Base-by-base conservation (phyloP, 306 rosid species). In the Vigna angularis region DNA sequence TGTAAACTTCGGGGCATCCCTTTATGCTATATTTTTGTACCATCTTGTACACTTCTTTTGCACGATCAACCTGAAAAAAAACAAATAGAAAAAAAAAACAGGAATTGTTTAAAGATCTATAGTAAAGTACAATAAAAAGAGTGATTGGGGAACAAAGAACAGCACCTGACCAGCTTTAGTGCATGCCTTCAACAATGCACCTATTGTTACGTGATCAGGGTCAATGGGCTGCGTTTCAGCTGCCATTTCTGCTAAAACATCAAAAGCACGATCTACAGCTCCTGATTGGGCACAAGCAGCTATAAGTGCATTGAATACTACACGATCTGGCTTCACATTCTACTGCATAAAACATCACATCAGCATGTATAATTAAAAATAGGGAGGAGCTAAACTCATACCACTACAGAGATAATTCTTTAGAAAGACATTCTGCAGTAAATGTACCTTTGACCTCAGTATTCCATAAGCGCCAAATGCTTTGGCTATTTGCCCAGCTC, bases 311-410 rank as follows among this genome's bases (percentile, higher is more conserved):
- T 95, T 95, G 98, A 91, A 95, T 87, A 95, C 93, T 88, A 93
- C 98, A 65, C 98, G 94, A 81, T 95, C 98, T 87, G 98, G 96
- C 97, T 95, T 91, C 96, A 95, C 97, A n/a, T 92, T 95, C 98
- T 95, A 95, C 98, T 92, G 98, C 98, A 91, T 89, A 83, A 87
- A 86, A 81, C 86, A 85, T 87, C 80, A 87, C 79, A 90, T 89
- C 89, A 89, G 90, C 82, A 78, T 42, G 84, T 82, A 86, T 74
- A 73, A 73, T 77, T 83, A 65, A 61, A 30, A 74, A 68, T 8
- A 56, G 48, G 5, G 40, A 61, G 72, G 48, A 66, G 52, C 56
- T 34, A 34, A 52, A 68, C 72, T 72, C 65, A 62, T 74, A 74
- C 44, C 70, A 42, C 17, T 22, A 12, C 58, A 9, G 67, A 57